Conservation (phyloP, 164 flowering plant species). For the Warburgia ugandensis region DNA sequence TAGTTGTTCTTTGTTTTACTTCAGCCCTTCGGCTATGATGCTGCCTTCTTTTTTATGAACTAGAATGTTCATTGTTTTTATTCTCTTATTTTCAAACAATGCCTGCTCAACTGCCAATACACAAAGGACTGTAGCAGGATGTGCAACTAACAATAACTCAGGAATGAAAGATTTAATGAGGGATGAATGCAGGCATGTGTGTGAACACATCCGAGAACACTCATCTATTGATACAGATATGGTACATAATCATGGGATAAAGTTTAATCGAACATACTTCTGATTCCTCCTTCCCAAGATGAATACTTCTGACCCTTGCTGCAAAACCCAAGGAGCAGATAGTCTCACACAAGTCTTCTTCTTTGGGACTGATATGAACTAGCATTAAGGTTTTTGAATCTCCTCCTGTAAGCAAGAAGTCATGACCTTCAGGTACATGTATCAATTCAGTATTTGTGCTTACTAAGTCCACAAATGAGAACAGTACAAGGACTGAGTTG, state of each 20-base stretch:
- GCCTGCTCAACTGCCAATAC: no score
- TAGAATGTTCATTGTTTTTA: no score
- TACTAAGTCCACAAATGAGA: neutral
- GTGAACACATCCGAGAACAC: neutral
- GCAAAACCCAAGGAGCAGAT: constrained; percentile 61
- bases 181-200: no score
- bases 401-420: constrained; percentile 32
- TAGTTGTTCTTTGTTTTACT: no score
- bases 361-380: constrained; percentile 64
- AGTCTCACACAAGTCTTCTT: constrained; percentile 64
- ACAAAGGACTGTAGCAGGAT: no score
- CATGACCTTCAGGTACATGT: neutral
- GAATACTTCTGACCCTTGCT: constrained; percentile 44
- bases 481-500: neutral
- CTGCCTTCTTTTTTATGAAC: no score
- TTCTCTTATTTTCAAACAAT: no score
- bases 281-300: constrained; percentile 33
- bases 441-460: neutral
- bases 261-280: constrained; percentile 30
- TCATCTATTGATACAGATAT: neutral
- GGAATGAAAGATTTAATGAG: no score
- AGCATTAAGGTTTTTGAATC: constrained; percentile 67
- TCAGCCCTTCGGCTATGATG: no score
- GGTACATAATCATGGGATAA: neutral
- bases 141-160: no score